Percentiles rank a stretch among this genome's conserved stretches.
These are phyloP conservation scores for maize (Zea mays) DNA, from an alignment of 176 grass and related monocot species.

Conservation along the genomic window Zm-B73-REFERENCE-NAM-5.0 NC_050105.1:132868501-132869000, in stretches of 20 bases:
- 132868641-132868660: conserved; percentile 4
- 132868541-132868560: conserved; percentile 19
- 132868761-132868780: background rate
- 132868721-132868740: background rate
- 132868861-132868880: background rate
- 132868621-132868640: background rate
- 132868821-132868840: conserved; percentile 29
- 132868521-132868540: conserved; percentile 34
- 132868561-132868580: background rate
- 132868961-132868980: conserved; percentile 39
- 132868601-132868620: background rate
- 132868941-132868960: conserved; percentile 57
- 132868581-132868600: conserved; percentile 15
- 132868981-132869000: conserved; percentile 49
- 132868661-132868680: too few relatives aligned
- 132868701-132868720: background rate
- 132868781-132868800: background rate
- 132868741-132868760: too few relatives aligned
- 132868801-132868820: conserved; percentile 10
- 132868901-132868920: background rate
- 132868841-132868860: background rate
- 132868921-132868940: background rate
- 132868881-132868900: conserved; percentile 7
- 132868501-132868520: background rate
- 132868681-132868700: background rate